A percentile compares a stretch with the other conserved stretches of the same genome.
These are phyloP conservation scores for Candolleomyces aberdarensis DNA, from an alignment of 768 basidiomycete genomes.

Conservation along the genomic window DNA sequence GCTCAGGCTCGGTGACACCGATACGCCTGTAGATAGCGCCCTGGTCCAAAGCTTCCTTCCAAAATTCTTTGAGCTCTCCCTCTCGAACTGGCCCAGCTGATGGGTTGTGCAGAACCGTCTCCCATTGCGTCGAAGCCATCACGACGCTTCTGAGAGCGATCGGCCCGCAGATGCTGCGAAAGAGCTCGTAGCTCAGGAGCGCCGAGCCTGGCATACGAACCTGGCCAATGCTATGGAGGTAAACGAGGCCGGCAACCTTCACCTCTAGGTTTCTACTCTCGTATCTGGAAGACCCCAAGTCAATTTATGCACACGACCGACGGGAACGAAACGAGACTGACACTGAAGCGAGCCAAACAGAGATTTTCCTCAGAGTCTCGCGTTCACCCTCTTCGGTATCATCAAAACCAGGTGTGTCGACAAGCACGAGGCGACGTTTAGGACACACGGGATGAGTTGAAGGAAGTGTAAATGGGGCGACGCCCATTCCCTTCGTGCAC, in stretches of 20 bases:
- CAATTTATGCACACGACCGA: not conserved
- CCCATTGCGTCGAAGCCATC: slow-evolving; percentile 13
- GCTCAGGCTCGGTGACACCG: not conserved
- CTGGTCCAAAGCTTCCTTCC: not conserved
- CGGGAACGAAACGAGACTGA: slow-evolving; percentile 2
- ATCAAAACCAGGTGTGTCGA: slow-evolving; percentile 28
- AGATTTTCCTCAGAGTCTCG: slow-evolving; percentile 21
- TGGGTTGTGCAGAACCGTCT: not conserved
- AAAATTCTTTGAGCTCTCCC: not conserved
- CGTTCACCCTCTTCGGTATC: slow-evolving; percentile 18
- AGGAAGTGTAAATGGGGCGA: not conserved
- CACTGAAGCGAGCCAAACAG: slow-evolving; percentile 20
- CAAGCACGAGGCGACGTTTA: slow-evolving; percentile 13
- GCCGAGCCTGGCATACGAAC: slow-evolving; percentile 7
- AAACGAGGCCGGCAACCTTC: slow-evolving; percentile 11
- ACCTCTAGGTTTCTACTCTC: not conserved
- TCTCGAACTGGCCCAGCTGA: not conserved
- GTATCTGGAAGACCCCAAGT: not conserved
- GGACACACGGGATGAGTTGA: not conserved
- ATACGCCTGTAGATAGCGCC: not conserved
- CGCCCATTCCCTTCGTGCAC: not conserved
- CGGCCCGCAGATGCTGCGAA: slow-evolving; percentile 9
- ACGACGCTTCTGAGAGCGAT: slow-evolving; percentile 8
- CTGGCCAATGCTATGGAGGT: slow-evolving; percentile 11
- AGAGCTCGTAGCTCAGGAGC: slow-evolving; percentile 9